Percentiles rank a stretch among this genome's conserved stretches.
Evolutionary conservation across 1,139 yeast genomes (phyloP).

Genomic region (Geotrichum europaeum): DNA sequence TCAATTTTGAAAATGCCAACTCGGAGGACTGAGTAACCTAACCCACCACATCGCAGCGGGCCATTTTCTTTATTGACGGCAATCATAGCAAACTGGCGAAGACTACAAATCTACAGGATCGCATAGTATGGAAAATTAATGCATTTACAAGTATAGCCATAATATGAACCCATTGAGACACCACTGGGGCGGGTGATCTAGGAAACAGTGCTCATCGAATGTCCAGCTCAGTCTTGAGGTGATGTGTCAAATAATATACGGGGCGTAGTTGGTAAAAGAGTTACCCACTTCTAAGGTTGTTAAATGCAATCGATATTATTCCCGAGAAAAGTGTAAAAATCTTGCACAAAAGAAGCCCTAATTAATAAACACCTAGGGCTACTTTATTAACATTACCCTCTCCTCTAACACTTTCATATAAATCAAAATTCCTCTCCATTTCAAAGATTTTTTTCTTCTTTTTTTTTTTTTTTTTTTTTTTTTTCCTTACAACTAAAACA

Average conservation of each 20-base stretch:
- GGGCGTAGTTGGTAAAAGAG: neutral
- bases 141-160: neutral
- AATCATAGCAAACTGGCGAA: neutral
- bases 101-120: neutral
- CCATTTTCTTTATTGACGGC: neutral
- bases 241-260: neutral
- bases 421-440: neutral
- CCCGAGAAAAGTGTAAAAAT: neutral
- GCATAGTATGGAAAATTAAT: neutral
- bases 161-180: neutral
- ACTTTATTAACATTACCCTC: neutral
- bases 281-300: neutral
- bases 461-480: conserved; percentile 3
- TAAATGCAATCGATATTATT: neutral
- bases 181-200: neutral
- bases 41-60: neutral
- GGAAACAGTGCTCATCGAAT: neutral
- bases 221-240: neutral
- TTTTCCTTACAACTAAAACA: conserved; percentile 14
- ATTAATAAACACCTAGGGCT: neutral
- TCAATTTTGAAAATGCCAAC: neutral
- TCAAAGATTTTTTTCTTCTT: neutral
- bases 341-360: neutral
- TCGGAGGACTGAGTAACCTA: neutral
- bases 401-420: neutral